phyloP scores from a whole-genome alignment of 768 basidiomycete genomes.

The Lactarius sp. region DNA sequence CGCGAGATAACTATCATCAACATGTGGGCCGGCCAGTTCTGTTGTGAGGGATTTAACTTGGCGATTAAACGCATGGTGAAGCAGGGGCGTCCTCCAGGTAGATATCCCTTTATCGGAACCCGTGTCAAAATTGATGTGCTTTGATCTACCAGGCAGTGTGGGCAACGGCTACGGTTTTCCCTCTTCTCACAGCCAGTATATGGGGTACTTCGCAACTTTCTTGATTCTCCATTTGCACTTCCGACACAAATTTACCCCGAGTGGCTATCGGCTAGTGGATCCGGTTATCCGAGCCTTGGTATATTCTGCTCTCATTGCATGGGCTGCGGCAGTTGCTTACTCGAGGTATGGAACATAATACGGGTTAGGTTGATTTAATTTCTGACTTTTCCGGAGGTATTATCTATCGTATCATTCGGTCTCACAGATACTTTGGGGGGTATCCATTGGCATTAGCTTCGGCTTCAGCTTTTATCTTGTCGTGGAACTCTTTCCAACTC shows the following conservation, averaged over 20 bases:
- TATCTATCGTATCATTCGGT: constrained; percentile 68
- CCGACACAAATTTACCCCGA: constrained; percentile 58
- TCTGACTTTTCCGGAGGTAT: constrained; percentile 41
- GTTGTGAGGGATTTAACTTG: constrained; percentile 66
- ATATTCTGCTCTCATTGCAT: constrained; percentile 47
- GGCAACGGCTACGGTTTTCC: constrained; percentile 82
- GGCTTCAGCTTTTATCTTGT: constrained; percentile 52
- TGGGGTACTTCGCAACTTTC: constrained; percentile 83
- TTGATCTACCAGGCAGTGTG: constrained; percentile 40
- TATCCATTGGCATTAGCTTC: constrained; percentile 53
- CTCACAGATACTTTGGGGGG: constrained; percentile 73
- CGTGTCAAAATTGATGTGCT: constrained; percentile 1
- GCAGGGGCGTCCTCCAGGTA: constrained; percentile 64
- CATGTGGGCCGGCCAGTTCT: constrained; percentile 80
- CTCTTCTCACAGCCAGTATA: constrained; percentile 85
- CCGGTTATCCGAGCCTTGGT: constrained; percentile 42
- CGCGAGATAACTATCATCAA: constrained; percentile 75
- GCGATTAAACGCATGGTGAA: constrained; percentile 62
- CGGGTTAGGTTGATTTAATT: background rate
- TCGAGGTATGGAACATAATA: constrained; percentile 50
- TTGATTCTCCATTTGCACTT: constrained; percentile 67
- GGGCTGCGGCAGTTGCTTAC: constrained; percentile 68
- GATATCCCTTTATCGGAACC: constrained; percentile 24
- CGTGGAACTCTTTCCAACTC: constrained; percentile 54
- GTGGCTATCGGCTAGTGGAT: constrained; percentile 50